Conservation (phyloP, 192 early-diverging fungal genomes). For the Coemansia sp. region DNA sequence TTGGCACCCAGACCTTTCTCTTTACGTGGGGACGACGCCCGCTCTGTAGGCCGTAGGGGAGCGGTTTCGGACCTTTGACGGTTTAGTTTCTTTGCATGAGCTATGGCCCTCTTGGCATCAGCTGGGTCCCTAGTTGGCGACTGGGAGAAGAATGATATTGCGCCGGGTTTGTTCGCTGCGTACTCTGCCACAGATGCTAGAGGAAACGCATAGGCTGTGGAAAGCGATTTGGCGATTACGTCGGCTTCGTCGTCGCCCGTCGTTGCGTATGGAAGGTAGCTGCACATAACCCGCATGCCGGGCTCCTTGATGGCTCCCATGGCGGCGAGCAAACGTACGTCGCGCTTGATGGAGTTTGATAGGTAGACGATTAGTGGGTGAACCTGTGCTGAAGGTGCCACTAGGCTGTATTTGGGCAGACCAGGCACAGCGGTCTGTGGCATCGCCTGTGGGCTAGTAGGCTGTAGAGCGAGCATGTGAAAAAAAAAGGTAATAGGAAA, state of each 20-base stretch:
- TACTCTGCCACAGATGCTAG: background rate
- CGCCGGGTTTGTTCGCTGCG: constrained; percentile 5
- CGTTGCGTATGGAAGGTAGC: constrained; percentile 40
- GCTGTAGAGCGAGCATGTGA: constrained; percentile 34
- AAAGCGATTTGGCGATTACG: constrained; percentile 2
- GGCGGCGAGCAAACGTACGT: constrained; percentile 47
- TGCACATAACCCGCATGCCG: constrained; percentile 33
- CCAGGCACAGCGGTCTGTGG: constrained; percentile 7
- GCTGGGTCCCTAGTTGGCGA: constrained; percentile 14
- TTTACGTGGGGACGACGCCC: constrained; percentile 34
- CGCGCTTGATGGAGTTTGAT: constrained; percentile 50
- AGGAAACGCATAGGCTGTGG: constrained; percentile 2
- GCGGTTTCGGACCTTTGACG: constrained; percentile 54
- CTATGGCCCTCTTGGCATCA: constrained; percentile 10
- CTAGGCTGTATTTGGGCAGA: constrained; percentile 29
- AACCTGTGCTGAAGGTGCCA: constrained; percentile 14
- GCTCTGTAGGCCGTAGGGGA: constrained; percentile 33
- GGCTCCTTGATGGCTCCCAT: constrained; percentile 48
- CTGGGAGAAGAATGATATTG: constrained; percentile 9
- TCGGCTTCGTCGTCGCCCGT: constrained; percentile 20
- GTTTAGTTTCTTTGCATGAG: constrained; percentile 31
- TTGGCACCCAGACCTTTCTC: constrained; percentile 44
- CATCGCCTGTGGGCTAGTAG: constrained; percentile 13
- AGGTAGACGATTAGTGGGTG: constrained; percentile 43
- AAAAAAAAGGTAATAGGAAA: background rate